These are phyloP conservation scores for Posidonia oceanica DNA, from an alignment of 116 monocot genomes.

Conservation along the genomic window DNA sequence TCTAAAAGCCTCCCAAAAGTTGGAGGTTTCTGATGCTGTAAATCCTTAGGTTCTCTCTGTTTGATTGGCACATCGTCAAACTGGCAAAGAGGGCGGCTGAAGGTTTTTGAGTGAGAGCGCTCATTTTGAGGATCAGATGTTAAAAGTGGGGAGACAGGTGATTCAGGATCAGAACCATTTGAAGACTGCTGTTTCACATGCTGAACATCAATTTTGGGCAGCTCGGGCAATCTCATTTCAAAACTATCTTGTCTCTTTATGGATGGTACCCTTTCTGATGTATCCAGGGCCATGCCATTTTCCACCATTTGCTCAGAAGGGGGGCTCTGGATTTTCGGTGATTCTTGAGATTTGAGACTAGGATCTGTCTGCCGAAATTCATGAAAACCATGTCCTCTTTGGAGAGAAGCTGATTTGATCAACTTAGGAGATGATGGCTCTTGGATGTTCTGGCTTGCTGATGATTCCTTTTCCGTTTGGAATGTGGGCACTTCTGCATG, in stretches of 20 bases:
- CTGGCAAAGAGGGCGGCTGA: conserved; percentile 51
- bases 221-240: conserved; percentile 74
- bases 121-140: conserved; percentile 96
- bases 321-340: conserved; percentile 58
- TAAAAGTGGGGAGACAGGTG: conserved; percentile 86
- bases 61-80: conserved; percentile 42
- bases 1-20: conserved; percentile 90
- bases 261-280: conserved; percentile 50
- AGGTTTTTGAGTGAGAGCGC: conserved; percentile 87
- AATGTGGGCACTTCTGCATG: conserved; percentile 38
- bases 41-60: conserved; percentile 29
- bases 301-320: conserved; percentile 57
- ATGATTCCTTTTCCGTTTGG: conserved; percentile 66
- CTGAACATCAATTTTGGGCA: conserved; percentile 86
- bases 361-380: conserved; percentile 41
- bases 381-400: conserved; percentile 48
- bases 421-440: conserved; percentile 77
- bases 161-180: conserved; percentile 81
- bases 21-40: conserved; percentile 40
- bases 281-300: conserved; percentile 41
- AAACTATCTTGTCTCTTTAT: conserved; percentile 94
- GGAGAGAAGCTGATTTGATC: conserved; percentile 85
- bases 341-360: conserved; percentile 47
- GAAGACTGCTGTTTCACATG: conserved; percentile 46
- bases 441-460: conserved; percentile 40